A percentile compares a stretch with the other conserved stretches of the same genome.
These are phyloP conservation scores for Plantago major DNA, from an alignment of 257 asterid genomes.

Conservation along the genomic window DNA sequence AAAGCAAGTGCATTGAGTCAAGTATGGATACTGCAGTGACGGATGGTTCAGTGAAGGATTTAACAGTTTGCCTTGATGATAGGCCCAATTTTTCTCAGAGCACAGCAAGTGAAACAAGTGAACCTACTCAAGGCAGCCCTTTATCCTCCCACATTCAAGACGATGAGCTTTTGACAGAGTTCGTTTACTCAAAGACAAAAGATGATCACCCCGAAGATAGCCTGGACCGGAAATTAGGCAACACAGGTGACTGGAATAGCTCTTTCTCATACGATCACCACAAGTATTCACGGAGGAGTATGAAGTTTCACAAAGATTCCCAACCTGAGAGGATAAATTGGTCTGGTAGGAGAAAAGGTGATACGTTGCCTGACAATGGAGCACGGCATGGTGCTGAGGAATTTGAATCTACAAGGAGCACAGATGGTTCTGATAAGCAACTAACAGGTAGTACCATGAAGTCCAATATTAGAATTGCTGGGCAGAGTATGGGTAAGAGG, in stretches of 20 bases:
- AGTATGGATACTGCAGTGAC: constrained; percentile 30
- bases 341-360: constrained; percentile 50
- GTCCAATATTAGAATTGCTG: constrained; percentile 55
- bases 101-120: constrained; percentile 49
- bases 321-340: constrained; percentile 51
- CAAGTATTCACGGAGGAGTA: constrained; percentile 59
- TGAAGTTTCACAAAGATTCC: constrained; percentile 53
- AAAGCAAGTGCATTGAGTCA: constrained; percentile 46
- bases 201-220: constrained; percentile 43
- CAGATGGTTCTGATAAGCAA: constrained; percentile 46
- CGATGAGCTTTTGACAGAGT: constrained; percentile 44
- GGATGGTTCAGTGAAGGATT: constrained; percentile 43
- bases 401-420: constrained; percentile 46
- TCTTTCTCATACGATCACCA: constrained; percentile 37
- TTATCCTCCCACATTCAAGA: constrained; percentile 51
- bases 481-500: constrained; percentile 40
- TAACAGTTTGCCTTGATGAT: constrained; percentile 38
- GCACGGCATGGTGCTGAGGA: constrained; percentile 51
- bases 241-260: constrained; percentile 40
- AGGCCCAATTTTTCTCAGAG: constrained; percentile 32
- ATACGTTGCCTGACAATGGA: constrained; percentile 43
- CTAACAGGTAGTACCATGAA: constrained; percentile 37
- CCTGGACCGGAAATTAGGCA: constrained; percentile 40
- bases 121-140: constrained; percentile 44
- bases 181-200: constrained; percentile 37